Conservation (phyloP, 1,284 basidiomycete genomes). For the Porodaedalea pini region DNA sequence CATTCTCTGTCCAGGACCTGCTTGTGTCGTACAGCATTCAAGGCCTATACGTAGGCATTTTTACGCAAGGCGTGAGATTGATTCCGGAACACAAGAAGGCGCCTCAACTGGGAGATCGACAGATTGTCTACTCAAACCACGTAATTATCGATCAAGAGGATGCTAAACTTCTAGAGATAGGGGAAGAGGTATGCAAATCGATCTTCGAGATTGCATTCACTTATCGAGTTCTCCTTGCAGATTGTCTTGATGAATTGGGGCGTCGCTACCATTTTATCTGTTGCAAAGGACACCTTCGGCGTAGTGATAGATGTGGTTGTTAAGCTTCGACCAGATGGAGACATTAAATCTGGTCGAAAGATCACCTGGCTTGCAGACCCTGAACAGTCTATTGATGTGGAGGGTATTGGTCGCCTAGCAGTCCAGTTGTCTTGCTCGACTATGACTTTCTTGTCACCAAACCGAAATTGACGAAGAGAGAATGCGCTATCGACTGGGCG, state of each 20-base stretch:
- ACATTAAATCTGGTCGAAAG: constrained; percentile 97
- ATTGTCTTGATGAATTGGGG: constrained; percentile 99
- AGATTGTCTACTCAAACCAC: too few relatives aligned
- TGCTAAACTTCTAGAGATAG: constrained; percentile 84
- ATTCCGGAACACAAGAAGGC: constrained; percentile 88
- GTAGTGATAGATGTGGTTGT: constrained; percentile 69
- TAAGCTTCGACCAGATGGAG: constrained; percentile 89
- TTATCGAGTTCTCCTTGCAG: constrained; percentile 35
- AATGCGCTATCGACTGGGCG: constrained; percentile 80
- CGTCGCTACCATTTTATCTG: constrained; percentile 85
- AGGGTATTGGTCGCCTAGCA: too few relatives aligned
- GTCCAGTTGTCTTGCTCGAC: constrained; percentile 76
- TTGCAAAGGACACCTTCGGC: constrained; percentile 59
- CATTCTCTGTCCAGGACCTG: constrained; percentile 33
- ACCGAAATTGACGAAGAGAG: constrained; percentile 95
- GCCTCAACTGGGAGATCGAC: constrained; percentile 75
- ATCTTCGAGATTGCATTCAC: neutral
- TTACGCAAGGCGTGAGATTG: constrained; percentile 95
- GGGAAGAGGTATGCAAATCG: constrained; percentile 52
- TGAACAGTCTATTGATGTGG: constrained; percentile 45
- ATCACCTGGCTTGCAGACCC: constrained; percentile 87
- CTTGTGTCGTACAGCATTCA: constrained; percentile 36
- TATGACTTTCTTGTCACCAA: constrained; percentile 99
- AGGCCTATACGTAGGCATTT: constrained; percentile 45
- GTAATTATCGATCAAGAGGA: constrained; percentile 99